Base-by-base conservation (phyloP, 148 eudicot genomes). In the Polygonum maritimum region DNA sequence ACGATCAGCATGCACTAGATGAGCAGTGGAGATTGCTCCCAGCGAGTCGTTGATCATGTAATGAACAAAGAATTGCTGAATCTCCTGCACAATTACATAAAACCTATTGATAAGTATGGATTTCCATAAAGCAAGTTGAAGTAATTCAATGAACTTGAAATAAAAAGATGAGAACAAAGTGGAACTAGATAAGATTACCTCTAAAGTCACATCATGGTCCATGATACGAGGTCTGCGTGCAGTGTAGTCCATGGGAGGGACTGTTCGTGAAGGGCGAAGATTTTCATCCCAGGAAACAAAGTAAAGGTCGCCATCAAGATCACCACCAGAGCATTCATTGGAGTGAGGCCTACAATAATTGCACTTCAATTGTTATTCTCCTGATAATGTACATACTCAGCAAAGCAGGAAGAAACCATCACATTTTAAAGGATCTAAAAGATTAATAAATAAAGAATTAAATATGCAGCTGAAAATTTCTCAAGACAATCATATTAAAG, bases 301-400 rank as follows among this genome's bases (percentile, higher is more conserved):
- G 77, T 89, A 95, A 44, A 90, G 79, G 79, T 95, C 98, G 69
- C 98, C 98, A 85, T 95, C 98, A 76, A 95, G 90, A 79, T 95
- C 98, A 73, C 98, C 97, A 48, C 98, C 98, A 4, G 97, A 90
- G 84, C 98, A 95, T 84, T 92, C 98, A 80, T 92, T 95, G 76
- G 98, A 94, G 80, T 95, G 98, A 81, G 97, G 97, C 93, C 97
- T 94, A 90, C 82, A 78, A 0, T 18, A 52, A 70, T 65, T 75
- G 15, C 19, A 63, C 57, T 52, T 52, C 19, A 52, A 18, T 52
- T 18, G 7, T 52, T 52, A 52, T 52, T 18, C 21, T 52, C 58
- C 7, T 52, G 5, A 3, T 52, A 18, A 52, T 52, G 22, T 52
- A 52, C 9, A 52, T 2, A 51, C 18, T n/a, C 60, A n/a, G 60